Percentiles rank a stretch among this genome's conserved stretches.
phyloP scores from a whole-genome alignment of 2,329 filamentous ascomycete genomes.

The Botryotinia narcissicola region DNA sequence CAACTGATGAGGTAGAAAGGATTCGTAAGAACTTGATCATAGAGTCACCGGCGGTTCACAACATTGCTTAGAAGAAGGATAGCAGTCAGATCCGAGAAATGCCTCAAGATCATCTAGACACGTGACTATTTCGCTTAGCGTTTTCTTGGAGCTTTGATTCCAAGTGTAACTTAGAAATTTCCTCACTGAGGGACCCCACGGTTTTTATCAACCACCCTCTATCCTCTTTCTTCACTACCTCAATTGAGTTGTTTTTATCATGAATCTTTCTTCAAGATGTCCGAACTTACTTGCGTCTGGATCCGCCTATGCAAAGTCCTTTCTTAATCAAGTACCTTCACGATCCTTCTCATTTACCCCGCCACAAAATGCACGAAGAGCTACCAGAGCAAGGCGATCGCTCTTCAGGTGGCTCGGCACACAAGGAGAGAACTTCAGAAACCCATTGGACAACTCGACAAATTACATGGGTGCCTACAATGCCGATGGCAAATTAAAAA shows the following conservation, averaged over 20 bases:
- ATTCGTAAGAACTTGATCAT: slow-evolving; percentile 51
- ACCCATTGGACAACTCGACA: slow-evolving; percentile 34
- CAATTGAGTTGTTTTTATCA: slow-evolving; percentile 22
- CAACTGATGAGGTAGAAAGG: slow-evolving; percentile 51
- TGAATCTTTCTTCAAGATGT: slow-evolving; percentile 36
- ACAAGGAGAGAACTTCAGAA: slow-evolving; percentile 32
- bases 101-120: not conserved
- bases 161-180: slow-evolving; percentile 15
- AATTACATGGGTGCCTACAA: slow-evolving; percentile 39
- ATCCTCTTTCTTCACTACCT: not conserved
- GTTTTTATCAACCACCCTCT: slow-evolving; percentile 11
- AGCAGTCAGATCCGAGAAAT: not conserved
- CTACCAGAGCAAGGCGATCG: slow-evolving; percentile 33
- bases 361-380: slow-evolving; percentile 28
- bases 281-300: slow-evolving; percentile 26
- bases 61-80: not conserved
- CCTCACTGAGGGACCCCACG: slow-evolving; percentile 19
- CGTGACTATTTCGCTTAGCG: slow-evolving; percentile 16
- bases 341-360: slow-evolving; percentile 38
- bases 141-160: slow-evolving; percentile 14
- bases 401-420: slow-evolving; percentile 37
- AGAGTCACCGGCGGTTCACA: slow-evolving; percentile 27
- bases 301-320: slow-evolving; percentile 29
- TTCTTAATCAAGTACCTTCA: slow-evolving; percentile 28
- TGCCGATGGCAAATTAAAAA: slow-evolving; percentile 32